Conservation (phyloP, 176 grass and related monocot species). For the Juncus inflexus region DNA sequence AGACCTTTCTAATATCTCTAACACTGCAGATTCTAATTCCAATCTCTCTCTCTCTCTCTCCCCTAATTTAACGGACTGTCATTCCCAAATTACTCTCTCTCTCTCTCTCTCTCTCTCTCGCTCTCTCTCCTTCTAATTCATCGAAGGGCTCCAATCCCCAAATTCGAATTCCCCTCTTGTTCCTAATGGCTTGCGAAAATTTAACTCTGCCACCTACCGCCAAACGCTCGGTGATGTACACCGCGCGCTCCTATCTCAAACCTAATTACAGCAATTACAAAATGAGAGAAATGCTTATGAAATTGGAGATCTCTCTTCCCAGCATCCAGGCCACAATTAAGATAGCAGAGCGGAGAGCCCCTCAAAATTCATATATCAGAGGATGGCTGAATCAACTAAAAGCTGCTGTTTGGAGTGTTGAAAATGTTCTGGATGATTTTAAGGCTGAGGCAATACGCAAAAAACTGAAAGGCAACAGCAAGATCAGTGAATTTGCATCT, state of each 20-base stretch:
- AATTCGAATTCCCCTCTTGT: no score
- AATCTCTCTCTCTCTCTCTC: no score
- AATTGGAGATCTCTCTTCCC: conserved; percentile 6
- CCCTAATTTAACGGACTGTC: no score
- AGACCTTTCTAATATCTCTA: no score
- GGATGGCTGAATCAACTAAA: conserved; percentile 6
- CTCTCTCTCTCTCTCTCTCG: no score
- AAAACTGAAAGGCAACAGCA: neutral
- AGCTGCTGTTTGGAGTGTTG: no score
- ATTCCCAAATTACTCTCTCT: no score
- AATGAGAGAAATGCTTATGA: conserved; percentile 5
- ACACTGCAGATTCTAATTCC: no score
- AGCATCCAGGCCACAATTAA: conserved; percentile 3
- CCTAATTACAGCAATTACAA: neutral
- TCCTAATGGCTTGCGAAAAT: no score
- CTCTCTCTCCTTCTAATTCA: no score
- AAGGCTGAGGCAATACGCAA: neutral
- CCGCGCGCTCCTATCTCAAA: neutral
- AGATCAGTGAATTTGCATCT: conserved; percentile 3
- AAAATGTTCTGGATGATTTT: no score
- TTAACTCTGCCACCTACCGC: no score
- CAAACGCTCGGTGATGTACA: neutral
- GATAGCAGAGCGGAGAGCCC: neutral
- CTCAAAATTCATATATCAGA: neutral
- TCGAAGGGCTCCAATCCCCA: neutral